These are phyloP conservation scores for Scenedesmus sp. DNA, from an alignment of 163 green algal species.

Conservation along the genomic window DNA sequence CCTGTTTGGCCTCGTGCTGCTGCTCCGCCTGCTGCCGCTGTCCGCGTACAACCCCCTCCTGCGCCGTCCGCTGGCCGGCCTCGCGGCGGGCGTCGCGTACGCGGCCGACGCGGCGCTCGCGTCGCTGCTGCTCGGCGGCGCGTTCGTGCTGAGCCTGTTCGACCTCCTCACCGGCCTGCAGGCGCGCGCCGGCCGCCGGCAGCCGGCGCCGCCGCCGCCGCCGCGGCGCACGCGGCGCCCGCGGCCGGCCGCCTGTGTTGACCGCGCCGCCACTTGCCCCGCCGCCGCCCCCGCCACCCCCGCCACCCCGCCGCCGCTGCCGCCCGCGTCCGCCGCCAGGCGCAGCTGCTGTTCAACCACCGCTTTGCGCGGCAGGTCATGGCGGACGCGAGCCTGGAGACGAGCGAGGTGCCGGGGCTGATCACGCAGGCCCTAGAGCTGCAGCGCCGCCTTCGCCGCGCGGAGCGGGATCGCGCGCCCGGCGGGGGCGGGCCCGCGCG, in stretches of 20 bases:
- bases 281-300: too few species aligned
- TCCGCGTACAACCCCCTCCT: neutral
- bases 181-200: too few species aligned
- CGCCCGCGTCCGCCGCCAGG: too few species aligned
- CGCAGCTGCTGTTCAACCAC: conserved; percentile 35
- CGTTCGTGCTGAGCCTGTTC: conserved; percentile 24
- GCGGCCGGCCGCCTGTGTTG: too few species aligned
- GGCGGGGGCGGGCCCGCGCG: too few species aligned
- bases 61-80: neutral
- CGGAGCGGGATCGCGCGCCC: too few species aligned
- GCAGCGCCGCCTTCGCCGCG: conserved; percentile 9
- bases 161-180: conserved; percentile 29
- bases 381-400: conserved; percentile 4
- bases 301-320: too few species aligned
- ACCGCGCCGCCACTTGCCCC: too few species aligned
- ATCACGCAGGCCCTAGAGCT: conserved; percentile 3
- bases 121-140: neutral
- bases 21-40: conserved; percentile 27
- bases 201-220: too few species aligned
- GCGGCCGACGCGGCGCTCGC: conserved; percentile 1
- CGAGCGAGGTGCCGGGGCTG: conserved; percentile 7
- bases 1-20: conserved; percentile 9
- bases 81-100: neutral
- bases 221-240: too few species aligned
- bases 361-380: conserved; percentile 17